Evolutionary conservation across 805 yeast genomes (phyloP), one percentile per base, ranked within the genome.

Genomic region (Wickerhamiella sorbophila): DNA sequence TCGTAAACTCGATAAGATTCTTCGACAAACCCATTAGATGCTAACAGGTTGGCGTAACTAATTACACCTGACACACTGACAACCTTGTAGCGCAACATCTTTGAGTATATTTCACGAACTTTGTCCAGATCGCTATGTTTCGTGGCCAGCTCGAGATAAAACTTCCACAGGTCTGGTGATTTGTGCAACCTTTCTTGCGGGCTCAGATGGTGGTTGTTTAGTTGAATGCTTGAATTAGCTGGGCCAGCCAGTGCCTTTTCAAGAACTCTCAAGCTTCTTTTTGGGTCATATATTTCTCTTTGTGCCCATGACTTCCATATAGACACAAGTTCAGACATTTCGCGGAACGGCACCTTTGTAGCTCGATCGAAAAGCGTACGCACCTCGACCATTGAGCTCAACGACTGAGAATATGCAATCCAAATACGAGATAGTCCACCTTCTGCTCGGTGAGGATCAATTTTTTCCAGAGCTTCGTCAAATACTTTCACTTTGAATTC

Each of bases 221-320:
- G 69, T 36, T 58, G 60, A 26, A 49, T 48, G 17, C 38, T 44
- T 29, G 66, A 57, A 14, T 47, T 45, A 35, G 59, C 57, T 1
- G 74, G 69, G 2, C 66, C 61, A 10, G 49, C 48, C 3, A 72
- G 58, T 1, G 75, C 74, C 9, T 51, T 56, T 33, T 62, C 60
- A 45, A 72, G 50, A 12, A 73, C 61, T 31, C 54, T 57, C 21
- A 63, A 52, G 3, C 72, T 73, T 16, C 57, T 58, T 18, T 1
- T 67, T 71, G 17, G 74, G 57, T 40, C 75, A 66, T 18, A 65
- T 72, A 15, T 52, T 45, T 78, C 79, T 59, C 74, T 61, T 43
- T 80, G 80, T 4, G 79, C 66, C 95, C 95, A 87, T 15, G 68
- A 70, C n/a, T 73, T 62, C 71, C 85, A 82, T 5, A 87, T 57